phyloP scores from a whole-genome alignment of 1,284 basidiomycete genomes.

The Ustilago xerochloae region DNA sequence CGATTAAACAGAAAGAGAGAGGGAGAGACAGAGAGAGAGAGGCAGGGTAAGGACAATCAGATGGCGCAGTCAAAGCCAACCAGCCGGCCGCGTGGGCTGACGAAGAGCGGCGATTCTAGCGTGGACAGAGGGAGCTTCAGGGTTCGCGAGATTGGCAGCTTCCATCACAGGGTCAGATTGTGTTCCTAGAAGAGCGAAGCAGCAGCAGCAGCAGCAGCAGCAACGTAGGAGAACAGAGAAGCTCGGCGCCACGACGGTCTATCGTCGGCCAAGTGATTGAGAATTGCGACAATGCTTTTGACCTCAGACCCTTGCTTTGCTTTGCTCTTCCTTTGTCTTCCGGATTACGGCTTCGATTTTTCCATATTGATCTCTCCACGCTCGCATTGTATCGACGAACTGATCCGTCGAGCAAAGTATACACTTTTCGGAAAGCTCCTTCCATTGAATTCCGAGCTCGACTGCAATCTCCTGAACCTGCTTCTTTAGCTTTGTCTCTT shows the following conservation, averaged over 20 bases:
- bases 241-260: constrained; percentile 5
- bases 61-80: background rate
- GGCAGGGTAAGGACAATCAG: no score
- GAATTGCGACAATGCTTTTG: background rate
- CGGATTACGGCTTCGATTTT: background rate
- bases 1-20: background rate
- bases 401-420: no score
- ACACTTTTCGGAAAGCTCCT: no score
- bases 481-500: no score
- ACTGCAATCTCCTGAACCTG: no score
- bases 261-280: constrained; percentile 18
- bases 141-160: no score
- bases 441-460: no score
- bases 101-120: background rate
- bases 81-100: constrained; percentile 6
- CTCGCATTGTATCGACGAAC: no score
- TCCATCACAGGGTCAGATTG: constrained; percentile 1
- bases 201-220: background rate
- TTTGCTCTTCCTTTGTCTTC: background rate
- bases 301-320: background rate
- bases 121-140: background rate
- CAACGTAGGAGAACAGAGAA: background rate
- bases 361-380: background rate
- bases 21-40: background rate
- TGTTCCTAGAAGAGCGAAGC: background rate